Evolutionary conservation across 2,329 filamentous ascomycete genomes (phyloP).

Genomic region (Pseudocercospora fuligena): DNA sequence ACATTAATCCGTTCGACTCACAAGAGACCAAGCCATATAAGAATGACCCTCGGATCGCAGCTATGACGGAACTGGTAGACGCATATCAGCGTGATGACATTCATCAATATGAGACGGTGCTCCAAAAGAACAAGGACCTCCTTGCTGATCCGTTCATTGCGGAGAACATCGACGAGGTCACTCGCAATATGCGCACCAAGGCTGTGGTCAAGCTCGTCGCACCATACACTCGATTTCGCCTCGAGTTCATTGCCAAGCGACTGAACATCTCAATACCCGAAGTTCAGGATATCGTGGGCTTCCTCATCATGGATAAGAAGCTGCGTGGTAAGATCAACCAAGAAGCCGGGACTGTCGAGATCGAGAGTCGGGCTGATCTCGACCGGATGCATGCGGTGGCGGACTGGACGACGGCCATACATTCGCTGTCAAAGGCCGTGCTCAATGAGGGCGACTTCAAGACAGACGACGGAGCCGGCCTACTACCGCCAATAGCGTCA

Average conservation of each 20-base stretch:
- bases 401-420: constrained; percentile 73
- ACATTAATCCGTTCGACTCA: constrained; percentile 98
- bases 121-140: constrained; percentile 86
- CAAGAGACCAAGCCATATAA: constrained; percentile 99
- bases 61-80: constrained; percentile 96
- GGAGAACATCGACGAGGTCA: constrained; percentile 98
- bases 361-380: constrained; percentile 73
- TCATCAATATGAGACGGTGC: constrained; percentile 83
- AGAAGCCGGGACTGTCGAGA: constrained; percentile 79
- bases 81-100: constrained; percentile 97
- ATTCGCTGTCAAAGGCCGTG: constrained; percentile 70
- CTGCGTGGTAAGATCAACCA: constrained; percentile 90
- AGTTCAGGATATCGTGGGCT: constrained; percentile 94
- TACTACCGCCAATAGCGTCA: constrained; percentile 18
- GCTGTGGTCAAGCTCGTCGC: constrained; percentile 91
- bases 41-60: constrained; percentile 89
- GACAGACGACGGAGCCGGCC: constrained; percentile 46
- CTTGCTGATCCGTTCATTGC: constrained; percentile 93
- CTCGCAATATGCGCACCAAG: constrained; percentile 96
- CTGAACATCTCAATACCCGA: constrained; percentile 84
- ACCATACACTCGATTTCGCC: constrained; percentile 89
- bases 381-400: constrained; percentile 75
- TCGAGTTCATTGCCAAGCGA: constrained; percentile 84
- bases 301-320: constrained; percentile 88
- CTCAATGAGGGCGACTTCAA: constrained; percentile 77